phyloP scores from a whole-genome alignment of 331 rosid genomes.

The Acacia pycnantha region DNA sequence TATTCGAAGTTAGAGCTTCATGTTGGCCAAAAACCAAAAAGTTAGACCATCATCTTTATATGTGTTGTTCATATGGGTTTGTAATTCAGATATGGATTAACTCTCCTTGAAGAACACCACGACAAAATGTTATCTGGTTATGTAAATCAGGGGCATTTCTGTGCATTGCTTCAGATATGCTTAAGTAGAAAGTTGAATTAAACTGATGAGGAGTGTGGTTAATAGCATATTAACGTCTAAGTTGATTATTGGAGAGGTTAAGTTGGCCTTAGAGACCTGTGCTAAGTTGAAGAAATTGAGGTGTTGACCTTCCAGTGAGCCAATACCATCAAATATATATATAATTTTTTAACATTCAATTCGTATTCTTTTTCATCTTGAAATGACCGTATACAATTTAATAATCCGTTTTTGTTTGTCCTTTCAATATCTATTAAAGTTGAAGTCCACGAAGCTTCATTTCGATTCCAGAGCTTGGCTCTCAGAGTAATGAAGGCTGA shows the following conservation, averaged over 20 bases:
- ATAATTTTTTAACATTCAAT: background rate
- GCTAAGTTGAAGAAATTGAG: background rate
- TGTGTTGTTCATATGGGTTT: conserved; percentile 3
- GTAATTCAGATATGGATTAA: background rate
- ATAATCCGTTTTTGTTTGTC: background rate
- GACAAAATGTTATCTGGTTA: background rate
- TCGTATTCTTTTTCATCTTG: background rate
- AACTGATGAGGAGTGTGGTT: background rate
- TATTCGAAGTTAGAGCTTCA: background rate
- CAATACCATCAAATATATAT: background rate
- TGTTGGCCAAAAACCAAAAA: background rate
- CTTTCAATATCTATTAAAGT: background rate
- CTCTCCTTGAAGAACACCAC: background rate
- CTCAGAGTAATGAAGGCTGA: conserved; percentile 7
- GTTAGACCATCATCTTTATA: background rate
- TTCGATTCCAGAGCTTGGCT: background rate
- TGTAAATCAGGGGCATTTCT: background rate
- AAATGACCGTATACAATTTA: conserved; percentile 10
- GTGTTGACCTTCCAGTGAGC: background rate
- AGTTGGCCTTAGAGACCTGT: background rate
- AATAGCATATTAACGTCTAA: background rate
- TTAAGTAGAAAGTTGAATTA: background rate
- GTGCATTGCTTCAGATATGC: conserved; percentile 4
- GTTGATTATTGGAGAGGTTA: background rate
- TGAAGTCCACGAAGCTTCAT: background rate